These are phyloP conservation scores for Conidiobolus incongruus DNA, from an alignment of 371 early-diverging fungal species.

Conservation along the genomic window DNA sequence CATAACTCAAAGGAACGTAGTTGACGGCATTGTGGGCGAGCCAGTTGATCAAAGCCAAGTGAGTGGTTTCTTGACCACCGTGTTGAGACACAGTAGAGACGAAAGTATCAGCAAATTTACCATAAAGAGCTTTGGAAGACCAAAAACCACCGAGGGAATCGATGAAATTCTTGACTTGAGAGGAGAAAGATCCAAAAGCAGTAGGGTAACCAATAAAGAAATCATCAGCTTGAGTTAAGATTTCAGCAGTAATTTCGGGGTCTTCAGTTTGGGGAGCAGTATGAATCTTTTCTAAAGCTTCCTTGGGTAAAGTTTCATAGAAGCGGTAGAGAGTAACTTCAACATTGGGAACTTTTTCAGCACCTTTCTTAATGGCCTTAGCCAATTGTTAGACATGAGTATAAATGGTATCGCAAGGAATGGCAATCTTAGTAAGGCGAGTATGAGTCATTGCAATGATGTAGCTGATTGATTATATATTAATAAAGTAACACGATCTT, in stretches of 20 bases:
- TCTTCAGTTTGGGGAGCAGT: slow-evolving; percentile 23
- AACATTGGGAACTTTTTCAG: slow-evolving; percentile 22
- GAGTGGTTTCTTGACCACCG: slow-evolving; percentile 66
- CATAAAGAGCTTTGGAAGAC: slow-evolving; percentile 30
- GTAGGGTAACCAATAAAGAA: slow-evolving; percentile 60
- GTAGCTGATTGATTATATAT: too few species aligned
- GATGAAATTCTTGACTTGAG: slow-evolving; percentile 45
- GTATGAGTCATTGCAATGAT: too few species aligned
- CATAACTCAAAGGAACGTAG: slow-evolving; percentile 51
- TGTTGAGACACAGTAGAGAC: slow-evolving; percentile 44
- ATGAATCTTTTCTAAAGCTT: slow-evolving; percentile 44
- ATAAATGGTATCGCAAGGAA: slow-evolving; percentile 3
- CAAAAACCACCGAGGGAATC: slow-evolving; percentile 58
- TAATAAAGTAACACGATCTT: too few species aligned
- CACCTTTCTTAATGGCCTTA: slow-evolving; percentile 27
- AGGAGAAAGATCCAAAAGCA: slow-evolving; percentile 43
- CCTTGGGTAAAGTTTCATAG: slow-evolving; percentile 35
- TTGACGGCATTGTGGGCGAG: slow-evolving; percentile 61
- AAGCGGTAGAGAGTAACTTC: slow-evolving; percentile 42
- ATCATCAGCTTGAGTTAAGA: slow-evolving; percentile 44
- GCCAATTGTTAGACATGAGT: too few species aligned
- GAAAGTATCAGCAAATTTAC: slow-evolving; percentile 51
- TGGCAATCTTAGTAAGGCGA: neutral
- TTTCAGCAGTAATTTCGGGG: slow-evolving; percentile 25
- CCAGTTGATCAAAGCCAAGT: slow-evolving; percentile 32